Evolutionary conservation across 768 basidiomycete species (phyloP).

Genomic region (Royoungia palumana): DNA sequence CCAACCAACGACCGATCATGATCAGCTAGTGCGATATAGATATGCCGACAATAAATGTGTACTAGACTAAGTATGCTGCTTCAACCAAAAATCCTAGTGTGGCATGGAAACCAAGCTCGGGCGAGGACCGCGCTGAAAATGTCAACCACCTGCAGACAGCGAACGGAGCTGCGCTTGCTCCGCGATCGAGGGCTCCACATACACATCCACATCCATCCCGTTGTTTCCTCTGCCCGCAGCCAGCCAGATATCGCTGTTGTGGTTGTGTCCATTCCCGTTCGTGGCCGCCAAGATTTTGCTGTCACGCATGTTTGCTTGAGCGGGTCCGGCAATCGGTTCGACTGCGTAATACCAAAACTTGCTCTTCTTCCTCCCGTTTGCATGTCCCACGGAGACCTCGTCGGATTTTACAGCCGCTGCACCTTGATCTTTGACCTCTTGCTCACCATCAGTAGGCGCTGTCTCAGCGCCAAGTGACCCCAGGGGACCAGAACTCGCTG

Average conservation of each 20-base stretch:
- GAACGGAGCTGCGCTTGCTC: constrained; percentile 12
- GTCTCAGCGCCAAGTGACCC: constrained; percentile 27
- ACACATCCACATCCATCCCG: constrained; percentile 26
- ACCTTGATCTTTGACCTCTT: constrained; percentile 51
- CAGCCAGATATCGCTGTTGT: constrained; percentile 8
- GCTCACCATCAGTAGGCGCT: constrained; percentile 30
- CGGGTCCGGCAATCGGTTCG: constrained; percentile 52
- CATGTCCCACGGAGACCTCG: constrained; percentile 71
- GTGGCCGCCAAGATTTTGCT: constrained; percentile 12
- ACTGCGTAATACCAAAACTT: constrained; percentile 90
- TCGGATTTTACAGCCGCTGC: constrained; percentile 67
- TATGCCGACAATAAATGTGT: constrained; percentile 23
- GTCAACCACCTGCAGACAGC: constrained; percentile 12
- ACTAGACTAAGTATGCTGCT: constrained; percentile 27
- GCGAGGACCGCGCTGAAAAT: constrained; percentile 8
- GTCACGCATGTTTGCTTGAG: constrained; percentile 11
- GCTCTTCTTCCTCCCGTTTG: constrained; percentile 79
- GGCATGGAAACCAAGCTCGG: constrained; percentile 25
- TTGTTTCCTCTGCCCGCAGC: constrained; percentile 1
- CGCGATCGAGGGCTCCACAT: constrained; percentile 15
- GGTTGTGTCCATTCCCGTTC: constrained; percentile 22
- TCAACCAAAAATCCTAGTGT: constrained; percentile 28
- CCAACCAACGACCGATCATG: too few relatives aligned
- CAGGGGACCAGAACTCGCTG: constrained; percentile 47
- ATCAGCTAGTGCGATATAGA: constrained; percentile 17